phyloP scores from a whole-genome alignment of 2,329 filamentous ascomycete species.

The Sordariomycetes sp. region DNA sequence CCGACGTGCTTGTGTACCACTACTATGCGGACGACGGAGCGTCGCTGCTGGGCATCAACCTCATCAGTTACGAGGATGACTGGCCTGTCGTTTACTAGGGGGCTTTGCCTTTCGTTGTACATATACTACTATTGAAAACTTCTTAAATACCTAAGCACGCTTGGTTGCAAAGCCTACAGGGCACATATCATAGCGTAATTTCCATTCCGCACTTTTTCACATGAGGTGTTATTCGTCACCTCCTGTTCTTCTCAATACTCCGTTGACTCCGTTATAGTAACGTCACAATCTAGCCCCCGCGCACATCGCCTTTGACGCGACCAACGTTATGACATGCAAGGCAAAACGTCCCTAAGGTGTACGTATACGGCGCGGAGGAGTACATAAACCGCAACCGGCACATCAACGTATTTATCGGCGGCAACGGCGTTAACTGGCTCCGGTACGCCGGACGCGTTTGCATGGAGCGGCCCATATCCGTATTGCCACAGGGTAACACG shows the following conservation, averaged over 20 bases:
- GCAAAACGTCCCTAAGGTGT: no score
- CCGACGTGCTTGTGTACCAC: constrained; percentile 17
- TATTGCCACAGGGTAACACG: constrained; percentile 96
- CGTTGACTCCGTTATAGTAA: no score
- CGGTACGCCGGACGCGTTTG: constrained; percentile 39
- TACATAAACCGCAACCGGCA: constrained; percentile 79
- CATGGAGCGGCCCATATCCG: constrained; percentile 43
- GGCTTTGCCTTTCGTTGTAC: neutral
- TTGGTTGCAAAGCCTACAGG: no score
- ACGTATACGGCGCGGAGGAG: constrained; percentile 67
- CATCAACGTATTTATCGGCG: constrained; percentile 79
- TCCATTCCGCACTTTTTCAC: no score
- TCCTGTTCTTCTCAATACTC: no score
- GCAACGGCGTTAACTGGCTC: constrained; percentile 75
- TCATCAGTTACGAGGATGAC: constrained; percentile 14
- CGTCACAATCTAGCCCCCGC: no score
- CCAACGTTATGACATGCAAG: no score
- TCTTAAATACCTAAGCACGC: no score
- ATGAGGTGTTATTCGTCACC: no score
- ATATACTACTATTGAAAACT: no score
- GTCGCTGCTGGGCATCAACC: constrained; percentile 16
- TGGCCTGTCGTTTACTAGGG: constrained; percentile 17
- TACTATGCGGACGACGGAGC: constrained; percentile 14
- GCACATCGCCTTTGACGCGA: no score
- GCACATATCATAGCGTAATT: no score